These are phyloP conservation scores for Sugiyamaella japonica DNA, from an alignment of 1,139 yeast species.

Conservation along the genomic window DNA sequence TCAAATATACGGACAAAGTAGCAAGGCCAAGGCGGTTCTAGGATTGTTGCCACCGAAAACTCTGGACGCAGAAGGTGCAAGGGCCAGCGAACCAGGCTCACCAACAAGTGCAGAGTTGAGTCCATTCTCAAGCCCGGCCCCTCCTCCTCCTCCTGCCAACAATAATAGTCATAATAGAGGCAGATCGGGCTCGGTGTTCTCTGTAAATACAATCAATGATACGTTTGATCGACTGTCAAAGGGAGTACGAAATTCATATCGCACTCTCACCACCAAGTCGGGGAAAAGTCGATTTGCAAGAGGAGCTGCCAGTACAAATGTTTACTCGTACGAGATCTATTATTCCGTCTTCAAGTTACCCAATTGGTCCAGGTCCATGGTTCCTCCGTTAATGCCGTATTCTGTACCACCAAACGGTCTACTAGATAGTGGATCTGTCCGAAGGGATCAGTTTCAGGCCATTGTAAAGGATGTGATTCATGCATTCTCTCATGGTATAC, in stretches of 20 bases:
- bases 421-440: slow-evolving; percentile 37
- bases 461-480: slow-evolving; percentile 45
- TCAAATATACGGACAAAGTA: slow-evolving; percentile 1
- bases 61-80: not conserved
- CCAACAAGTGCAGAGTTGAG: slow-evolving; percentile 11
- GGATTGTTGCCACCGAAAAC: not conserved
- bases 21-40: not conserved
- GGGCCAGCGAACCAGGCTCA: not conserved
- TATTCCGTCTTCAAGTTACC: slow-evolving; percentile 51
- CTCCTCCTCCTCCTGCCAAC: not conserved
- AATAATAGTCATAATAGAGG: not conserved
- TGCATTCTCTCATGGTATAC: slow-evolving; percentile 46
- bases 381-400: slow-evolving; percentile 17
- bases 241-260: slow-evolving; percentile 6
- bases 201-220: slow-evolving; percentile 3
- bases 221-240: slow-evolving; percentile 2
- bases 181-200: slow-evolving; percentile 7
- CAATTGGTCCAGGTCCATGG: slow-evolving; percentile 9
- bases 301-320: slow-evolving; percentile 2
- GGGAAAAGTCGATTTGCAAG: not conserved
- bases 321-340: slow-evolving; percentile 39
- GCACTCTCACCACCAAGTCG: not conserved
- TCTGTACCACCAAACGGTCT: slow-evolving; percentile 39
- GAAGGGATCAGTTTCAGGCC: slow-evolving; percentile 40
- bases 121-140: slow-evolving; percentile 8